phyloP scores from a whole-genome alignment of 352 stramenopile genomes.

The Phytophthora citrophthora region DNA sequence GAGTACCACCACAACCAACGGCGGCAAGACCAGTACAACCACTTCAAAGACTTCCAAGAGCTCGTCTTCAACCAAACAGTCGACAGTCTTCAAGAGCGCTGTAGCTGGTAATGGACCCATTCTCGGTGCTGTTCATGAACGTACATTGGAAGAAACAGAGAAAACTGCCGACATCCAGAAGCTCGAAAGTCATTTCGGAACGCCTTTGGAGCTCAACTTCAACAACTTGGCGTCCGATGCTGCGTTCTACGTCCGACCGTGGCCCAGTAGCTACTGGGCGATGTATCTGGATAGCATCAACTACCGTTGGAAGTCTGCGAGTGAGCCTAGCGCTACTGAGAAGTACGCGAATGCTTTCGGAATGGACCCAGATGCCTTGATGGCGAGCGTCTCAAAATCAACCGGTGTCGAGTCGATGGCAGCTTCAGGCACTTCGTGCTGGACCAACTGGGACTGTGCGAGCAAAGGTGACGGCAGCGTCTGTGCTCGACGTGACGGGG shows the following conservation, averaged over 20 bases:
- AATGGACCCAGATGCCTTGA: conserved; percentile 40
- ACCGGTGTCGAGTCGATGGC: conserved; percentile 42
- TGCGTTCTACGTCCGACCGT: conserved; percentile 40
- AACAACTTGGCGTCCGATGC: conserved; percentile 27
- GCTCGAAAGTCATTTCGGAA: conserved; percentile 42
- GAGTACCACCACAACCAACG: conserved; percentile 13
- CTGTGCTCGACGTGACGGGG: conserved; percentile 38
- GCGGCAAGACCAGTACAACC: conserved; percentile 14
- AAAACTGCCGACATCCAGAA: conserved; percentile 37
- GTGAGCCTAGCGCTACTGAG: conserved; percentile 34
- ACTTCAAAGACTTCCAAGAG: conserved; percentile 13
- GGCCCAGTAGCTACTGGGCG: conserved; percentile 70
- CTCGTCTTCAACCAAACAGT: conserved; percentile 23
- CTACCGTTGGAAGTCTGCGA: conserved; percentile 40
- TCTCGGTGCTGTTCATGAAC: conserved; percentile 4
- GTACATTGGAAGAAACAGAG: conserved; percentile 23
- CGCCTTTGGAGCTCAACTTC: conserved; percentile 36
- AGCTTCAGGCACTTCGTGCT: conserved; percentile 32
- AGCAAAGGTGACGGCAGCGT: conserved; percentile 31
- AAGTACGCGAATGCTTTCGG: conserved; percentile 59
- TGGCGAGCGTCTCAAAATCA: conserved; percentile 39
- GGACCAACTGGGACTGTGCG: conserved; percentile 39
- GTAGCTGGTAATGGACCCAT: conserved; percentile 4
- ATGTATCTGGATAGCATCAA: conserved; percentile 73
- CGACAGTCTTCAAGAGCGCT: conserved; percentile 25